Conservation (phyloP, 495 filamentous ascomycete species). For the Daldinia decipiens region DNA sequence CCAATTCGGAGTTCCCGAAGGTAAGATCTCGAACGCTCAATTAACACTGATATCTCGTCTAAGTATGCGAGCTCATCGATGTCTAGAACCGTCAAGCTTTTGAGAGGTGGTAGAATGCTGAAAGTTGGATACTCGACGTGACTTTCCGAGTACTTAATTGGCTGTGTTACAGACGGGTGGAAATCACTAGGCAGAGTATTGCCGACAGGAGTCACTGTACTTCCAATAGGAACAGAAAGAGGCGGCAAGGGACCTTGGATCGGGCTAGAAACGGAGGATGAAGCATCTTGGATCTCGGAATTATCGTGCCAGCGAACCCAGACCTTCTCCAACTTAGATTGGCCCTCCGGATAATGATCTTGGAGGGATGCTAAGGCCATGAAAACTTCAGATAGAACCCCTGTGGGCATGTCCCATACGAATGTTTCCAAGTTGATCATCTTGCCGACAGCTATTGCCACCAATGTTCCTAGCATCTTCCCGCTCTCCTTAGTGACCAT, state of each 20-base stretch:
- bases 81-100: conserved; percentile 83
- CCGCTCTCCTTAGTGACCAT: conserved; percentile 87
- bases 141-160: conserved; percentile 54
- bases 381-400: conserved; percentile 87
- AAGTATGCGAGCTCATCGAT: conserved; percentile 90
- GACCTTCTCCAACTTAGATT: conserved; percentile 77
- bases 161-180: conserved; percentile 42
- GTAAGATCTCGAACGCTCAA: conserved; percentile 73
- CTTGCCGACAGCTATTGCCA: conserved; percentile 83
- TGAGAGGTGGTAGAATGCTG: conserved; percentile 82
- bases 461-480: conserved; percentile 91
- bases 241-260: conserved; percentile 42
- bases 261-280: conserved; percentile 42
- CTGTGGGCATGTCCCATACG: conserved; percentile 96
- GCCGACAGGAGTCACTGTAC: conserved; percentile 56
- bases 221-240: conserved; percentile 52
- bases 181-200: conserved; percentile 50
- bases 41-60: conserved; percentile 86
- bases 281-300: conserved; percentile 51
- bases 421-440: conserved; percentile 94
- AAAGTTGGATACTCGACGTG: conserved; percentile 85
- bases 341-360: conserved; percentile 65
- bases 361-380: conserved; percentile 81
- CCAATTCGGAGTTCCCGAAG: conserved; percentile 84
- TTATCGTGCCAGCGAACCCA: conserved; percentile 96